phyloP scores from a whole-genome alignment of 495 filamentous ascomycete species.

The Mytilinidion resinicola region DNA sequence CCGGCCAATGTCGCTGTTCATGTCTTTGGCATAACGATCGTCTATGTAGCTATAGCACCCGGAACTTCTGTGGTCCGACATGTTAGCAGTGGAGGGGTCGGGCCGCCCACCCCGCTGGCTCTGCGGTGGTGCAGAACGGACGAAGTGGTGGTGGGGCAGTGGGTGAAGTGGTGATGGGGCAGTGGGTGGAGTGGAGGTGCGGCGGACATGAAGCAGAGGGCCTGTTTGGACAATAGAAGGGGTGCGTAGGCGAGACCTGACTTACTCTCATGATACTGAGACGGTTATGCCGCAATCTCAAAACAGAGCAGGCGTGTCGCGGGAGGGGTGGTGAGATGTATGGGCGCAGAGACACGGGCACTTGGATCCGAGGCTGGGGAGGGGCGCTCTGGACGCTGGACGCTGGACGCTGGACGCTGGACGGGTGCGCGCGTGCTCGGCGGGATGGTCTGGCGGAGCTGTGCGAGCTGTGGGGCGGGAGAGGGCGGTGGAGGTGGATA shows the following conservation, averaged over 20 bases:
- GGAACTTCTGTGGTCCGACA: conserved; percentile 12
- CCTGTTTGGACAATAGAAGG: background rate
- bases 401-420: too few species aligned
- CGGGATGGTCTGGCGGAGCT: too few species aligned
- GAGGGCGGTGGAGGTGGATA: too few species aligned
- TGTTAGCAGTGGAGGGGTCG: conserved; percentile 14
- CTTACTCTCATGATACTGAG: conserved; percentile 24
- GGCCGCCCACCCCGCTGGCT: background rate
- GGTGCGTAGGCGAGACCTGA: conserved; percentile 18
- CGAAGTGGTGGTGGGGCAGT: too few species aligned
- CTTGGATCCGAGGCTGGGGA: background rate
- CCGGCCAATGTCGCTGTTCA: conserved; percentile 25
- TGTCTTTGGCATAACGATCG: conserved; percentile 27
- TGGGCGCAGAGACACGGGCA: background rate
- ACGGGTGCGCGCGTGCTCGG: too few species aligned
- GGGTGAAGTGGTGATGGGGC: too few species aligned
- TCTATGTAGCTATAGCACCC: conserved; percentile 1
- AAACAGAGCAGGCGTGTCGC: background rate
- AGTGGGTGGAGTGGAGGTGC: too few species aligned
- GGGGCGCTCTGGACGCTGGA: too few species aligned
- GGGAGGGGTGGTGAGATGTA: background rate
- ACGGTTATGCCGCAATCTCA: background rate
- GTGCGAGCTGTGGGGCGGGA: too few species aligned
- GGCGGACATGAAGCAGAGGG: too few species aligned
- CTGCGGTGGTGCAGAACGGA: background rate